Percentiles rank a stretch among this genome's conserved stretches.
Conservation (phyloP, 768 basidiomycete species). For the Mycena crocata region DNA sequence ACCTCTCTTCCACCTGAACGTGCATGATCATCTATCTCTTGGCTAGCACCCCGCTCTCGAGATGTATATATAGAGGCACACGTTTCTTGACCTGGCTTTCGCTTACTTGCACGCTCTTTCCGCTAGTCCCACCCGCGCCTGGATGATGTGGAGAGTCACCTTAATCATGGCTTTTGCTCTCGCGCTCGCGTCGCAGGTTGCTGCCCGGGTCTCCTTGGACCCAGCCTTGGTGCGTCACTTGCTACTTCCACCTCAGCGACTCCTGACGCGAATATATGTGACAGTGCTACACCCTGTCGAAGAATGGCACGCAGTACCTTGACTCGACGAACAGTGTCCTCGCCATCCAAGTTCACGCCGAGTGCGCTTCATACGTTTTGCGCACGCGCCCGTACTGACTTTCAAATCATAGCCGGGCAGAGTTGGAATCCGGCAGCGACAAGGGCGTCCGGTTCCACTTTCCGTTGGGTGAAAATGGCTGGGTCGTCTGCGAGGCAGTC, state of each 20-base stretch:
- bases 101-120: neutral
- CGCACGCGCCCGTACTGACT: neutral
- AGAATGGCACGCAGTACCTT: slow-evolving; percentile 27
- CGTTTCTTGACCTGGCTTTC: slow-evolving; percentile 4
- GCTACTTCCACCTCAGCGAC: neutral
- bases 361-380: slow-evolving; percentile 5
- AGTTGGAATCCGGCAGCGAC: slow-evolving; percentile 23
- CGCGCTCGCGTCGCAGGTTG: neutral
- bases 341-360: slow-evolving; percentile 22
- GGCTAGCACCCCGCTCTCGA: no score
- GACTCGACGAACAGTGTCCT: slow-evolving; percentile 33
- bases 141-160: slow-evolving; percentile 21
- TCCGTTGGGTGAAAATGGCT: slow-evolving; percentile 27
- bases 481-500: slow-evolving; percentile 33
- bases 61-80: neutral
- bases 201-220: slow-evolving; percentile 21
- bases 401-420: slow-evolving; percentile 21
- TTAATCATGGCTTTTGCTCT: neutral
- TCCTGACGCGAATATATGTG: neutral
- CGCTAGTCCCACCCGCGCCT: neutral
- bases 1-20: neutral
- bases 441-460: slow-evolving; percentile 34
- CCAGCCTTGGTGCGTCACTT: slow-evolving; percentile 9
- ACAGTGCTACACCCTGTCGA: slow-evolving; percentile 34
- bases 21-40: no score